Evolutionary conservation across 768 basidiomycete species (phyloP).

Genomic region (Boletellus ananas): DNA sequence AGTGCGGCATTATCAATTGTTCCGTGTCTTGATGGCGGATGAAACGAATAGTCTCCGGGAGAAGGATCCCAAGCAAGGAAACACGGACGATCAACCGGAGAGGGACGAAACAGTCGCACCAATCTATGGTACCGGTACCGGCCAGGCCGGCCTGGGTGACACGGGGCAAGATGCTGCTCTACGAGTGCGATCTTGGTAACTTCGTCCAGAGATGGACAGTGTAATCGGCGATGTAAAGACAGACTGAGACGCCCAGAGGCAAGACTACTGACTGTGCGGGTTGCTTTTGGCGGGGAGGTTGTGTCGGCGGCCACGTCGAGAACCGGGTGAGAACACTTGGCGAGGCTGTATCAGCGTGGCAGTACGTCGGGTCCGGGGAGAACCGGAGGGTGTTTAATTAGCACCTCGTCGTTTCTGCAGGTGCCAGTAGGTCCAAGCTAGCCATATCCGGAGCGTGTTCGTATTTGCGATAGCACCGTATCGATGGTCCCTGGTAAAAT

Average conservation of each 20-base stretch:
- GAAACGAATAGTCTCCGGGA: not conserved
- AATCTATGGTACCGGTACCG: too few species aligned
- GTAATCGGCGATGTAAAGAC: not conserved
- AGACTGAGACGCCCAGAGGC: not conserved
- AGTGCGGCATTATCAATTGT: not conserved
- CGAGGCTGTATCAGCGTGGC: too few species aligned
- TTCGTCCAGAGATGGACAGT: not conserved
- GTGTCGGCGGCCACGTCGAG: too few species aligned
- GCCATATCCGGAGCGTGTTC: too few species aligned
- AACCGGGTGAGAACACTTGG: too few species aligned
- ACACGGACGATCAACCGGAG: not conserved
- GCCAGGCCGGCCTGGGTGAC: too few species aligned
- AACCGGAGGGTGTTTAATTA: too few species aligned
- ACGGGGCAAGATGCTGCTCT: not conserved
- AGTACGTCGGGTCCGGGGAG: too few species aligned
- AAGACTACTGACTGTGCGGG: not conserved
- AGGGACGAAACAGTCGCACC: too few species aligned
- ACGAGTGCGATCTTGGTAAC: not conserved
- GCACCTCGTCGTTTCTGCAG: not conserved
- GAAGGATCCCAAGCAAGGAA: constrained; percentile 11
- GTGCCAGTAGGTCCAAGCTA: not conserved
- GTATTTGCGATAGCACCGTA: too few species aligned
- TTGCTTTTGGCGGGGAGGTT: not conserved
- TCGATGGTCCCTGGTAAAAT: too few species aligned
- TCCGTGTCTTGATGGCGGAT: not conserved